phyloP scores from a whole-genome alignment of 2,329 filamentous ascomycete species.

The Lojkania enalia region DNA sequence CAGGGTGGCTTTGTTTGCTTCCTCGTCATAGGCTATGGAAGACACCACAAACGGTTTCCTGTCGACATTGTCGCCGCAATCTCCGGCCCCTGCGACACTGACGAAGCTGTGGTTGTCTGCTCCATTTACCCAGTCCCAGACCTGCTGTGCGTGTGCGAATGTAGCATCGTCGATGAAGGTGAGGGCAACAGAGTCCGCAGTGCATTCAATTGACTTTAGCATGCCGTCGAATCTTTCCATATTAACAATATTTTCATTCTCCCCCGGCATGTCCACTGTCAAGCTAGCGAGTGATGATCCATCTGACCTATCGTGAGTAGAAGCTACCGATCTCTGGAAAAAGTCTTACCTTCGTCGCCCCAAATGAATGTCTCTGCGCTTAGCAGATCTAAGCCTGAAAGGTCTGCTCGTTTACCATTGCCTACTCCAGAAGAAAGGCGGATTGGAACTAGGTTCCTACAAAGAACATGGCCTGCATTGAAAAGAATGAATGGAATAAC shows the following conservation, averaged over 20 bases:
- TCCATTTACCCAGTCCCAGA: conserved; percentile 27
- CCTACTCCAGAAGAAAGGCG: conserved; percentile 10
- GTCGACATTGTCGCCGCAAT: conserved; percentile 22
- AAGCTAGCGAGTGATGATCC: conserved; percentile 18
- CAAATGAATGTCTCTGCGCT: conserved; percentile 22
- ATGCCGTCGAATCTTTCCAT: conserved; percentile 27
- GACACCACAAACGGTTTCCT: conserved; percentile 18
- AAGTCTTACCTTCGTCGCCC: conserved; percentile 16
- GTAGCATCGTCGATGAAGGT: conserved; percentile 21
- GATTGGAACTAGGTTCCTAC: conserved; percentile 17
- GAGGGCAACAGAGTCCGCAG: conserved; percentile 15
- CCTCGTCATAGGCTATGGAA: conserved; percentile 20
- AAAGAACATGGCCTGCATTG: conserved; percentile 6
- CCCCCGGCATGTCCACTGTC: conserved; percentile 21
- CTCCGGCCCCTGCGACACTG: conserved; percentile 22
- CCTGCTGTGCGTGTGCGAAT: conserved; percentile 15
- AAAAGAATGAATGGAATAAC: conserved; percentile 14
- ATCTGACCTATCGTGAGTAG: neutral
- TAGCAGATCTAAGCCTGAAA: conserved; percentile 15
- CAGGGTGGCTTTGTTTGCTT: conserved; percentile 19
- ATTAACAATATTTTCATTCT: conserved; percentile 22
- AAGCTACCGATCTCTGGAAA: neutral
- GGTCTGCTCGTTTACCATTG: conserved; percentile 12
- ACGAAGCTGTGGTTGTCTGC: conserved; percentile 27
- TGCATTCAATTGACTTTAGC: conserved; percentile 19